Percentiles rank a stretch among this genome's conserved stretches.
Evolutionary conservation across 192 early-diverging fungal genomes (phyloP).

Genomic region (Gigaspora rosea): DNA sequence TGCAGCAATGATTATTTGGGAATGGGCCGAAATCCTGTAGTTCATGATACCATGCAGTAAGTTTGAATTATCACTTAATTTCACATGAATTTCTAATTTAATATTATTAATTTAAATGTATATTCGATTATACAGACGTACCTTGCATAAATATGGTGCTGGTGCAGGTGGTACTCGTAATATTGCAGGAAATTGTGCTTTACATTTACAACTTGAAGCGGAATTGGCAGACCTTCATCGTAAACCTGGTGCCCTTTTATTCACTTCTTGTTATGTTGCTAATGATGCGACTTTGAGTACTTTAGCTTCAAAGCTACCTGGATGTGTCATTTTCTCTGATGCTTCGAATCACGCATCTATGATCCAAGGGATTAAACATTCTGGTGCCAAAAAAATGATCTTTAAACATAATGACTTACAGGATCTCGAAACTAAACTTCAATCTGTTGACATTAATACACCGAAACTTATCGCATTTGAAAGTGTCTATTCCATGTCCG

Average conservation of each 20-base stretch:
- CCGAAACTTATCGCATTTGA: constrained; percentile 98
- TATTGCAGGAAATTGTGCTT: constrained; percentile 97
- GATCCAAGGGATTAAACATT: constrained; percentile 97
- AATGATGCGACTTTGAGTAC: constrained; percentile 96
- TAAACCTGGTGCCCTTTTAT: constrained; percentile 88
- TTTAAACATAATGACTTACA: constrained; percentile 93
- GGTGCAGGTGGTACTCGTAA: constrained; percentile 99
- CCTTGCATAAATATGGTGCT: constrained; percentile 94
- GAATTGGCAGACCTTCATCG: constrained; percentile 93
- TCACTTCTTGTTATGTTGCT: constrained; percentile 97
- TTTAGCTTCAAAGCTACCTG: constrained; percentile 83
- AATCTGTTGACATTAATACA: constrained; percentile 74
- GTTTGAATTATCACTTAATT: constrained; percentile 40
- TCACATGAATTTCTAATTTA: not conserved
- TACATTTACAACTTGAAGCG: constrained; percentile 88
- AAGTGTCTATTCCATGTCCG: constrained; percentile 97
- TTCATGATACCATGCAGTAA: constrained; percentile 91
- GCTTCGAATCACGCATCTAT: constrained; percentile 96
- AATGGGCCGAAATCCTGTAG: constrained; percentile 86
- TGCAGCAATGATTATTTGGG: constrained; percentile 99
- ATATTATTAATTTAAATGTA: not conserved
- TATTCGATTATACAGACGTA: constrained; percentile 49
- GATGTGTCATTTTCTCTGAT: constrained; percentile 94
- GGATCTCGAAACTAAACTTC: constrained; percentile 84
- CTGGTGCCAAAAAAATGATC: constrained; percentile 81